These are phyloP conservation scores for Mycena filopes DNA, from an alignment of 768 basidiomycete genomes.

Conservation along the genomic window DNA sequence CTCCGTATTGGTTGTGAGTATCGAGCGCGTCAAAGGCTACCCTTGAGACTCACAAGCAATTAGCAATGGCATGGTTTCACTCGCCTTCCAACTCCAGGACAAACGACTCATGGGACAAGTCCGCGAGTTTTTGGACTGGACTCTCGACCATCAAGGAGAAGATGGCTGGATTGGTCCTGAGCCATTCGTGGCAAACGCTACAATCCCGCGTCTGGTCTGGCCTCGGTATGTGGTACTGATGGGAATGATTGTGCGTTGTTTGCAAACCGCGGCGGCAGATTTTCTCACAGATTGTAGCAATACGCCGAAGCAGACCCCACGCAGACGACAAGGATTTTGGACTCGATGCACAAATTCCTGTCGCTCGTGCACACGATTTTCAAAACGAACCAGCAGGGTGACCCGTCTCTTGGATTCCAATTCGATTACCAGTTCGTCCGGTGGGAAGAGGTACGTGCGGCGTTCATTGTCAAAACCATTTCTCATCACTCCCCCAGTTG, in stretches of 20 bases:
- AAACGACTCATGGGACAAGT: slow-evolving; percentile 51
- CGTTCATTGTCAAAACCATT: neutral
- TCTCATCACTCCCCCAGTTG: slow-evolving; percentile 36
- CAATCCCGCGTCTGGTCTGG: slow-evolving; percentile 51
- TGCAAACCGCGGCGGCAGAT: neutral
- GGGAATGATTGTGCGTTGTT: slow-evolving; percentile 47
- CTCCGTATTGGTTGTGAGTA: slow-evolving; percentile 57
- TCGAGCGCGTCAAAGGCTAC: neutral
- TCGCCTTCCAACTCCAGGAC: slow-evolving; percentile 54
- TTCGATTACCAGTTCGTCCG: slow-evolving; percentile 55
- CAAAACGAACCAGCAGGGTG: slow-evolving; percentile 48
- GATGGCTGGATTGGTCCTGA: slow-evolving; percentile 59
- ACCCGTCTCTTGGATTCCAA: slow-evolving; percentile 51
- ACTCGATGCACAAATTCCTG: slow-evolving; percentile 51
- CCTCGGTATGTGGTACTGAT: slow-evolving; percentile 54
- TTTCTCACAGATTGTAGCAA: slow-evolving; percentile 42
- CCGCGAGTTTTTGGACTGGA: slow-evolving; percentile 51
- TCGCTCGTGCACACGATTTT: slow-evolving; percentile 48
- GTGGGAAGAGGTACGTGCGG: slow-evolving; percentile 50
- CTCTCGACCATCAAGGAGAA: slow-evolving; percentile 45
- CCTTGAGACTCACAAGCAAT: neutral
- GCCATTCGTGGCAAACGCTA: slow-evolving; percentile 47
- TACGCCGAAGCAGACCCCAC: slow-evolving; percentile 54
- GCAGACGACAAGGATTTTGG: slow-evolving; percentile 48
- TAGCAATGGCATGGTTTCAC: slow-evolving; percentile 54